Evolutionary conservation across 2,329 filamentous ascomycete species (phyloP).

Genomic region (Macrophomina pseudophaseolina): DNA sequence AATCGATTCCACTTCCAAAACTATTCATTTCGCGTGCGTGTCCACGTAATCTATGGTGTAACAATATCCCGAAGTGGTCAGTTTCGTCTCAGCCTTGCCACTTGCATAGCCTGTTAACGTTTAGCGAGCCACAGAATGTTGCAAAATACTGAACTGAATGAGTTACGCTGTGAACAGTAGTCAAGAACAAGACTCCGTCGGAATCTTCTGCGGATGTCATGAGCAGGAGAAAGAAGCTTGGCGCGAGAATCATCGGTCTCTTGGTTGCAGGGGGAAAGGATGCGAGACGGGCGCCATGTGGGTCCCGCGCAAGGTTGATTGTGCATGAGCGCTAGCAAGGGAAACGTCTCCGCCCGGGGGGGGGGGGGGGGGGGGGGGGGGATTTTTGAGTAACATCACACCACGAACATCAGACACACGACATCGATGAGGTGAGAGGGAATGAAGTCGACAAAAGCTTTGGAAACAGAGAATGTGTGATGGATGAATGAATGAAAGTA

Average conservation of each 20-base stretch:
- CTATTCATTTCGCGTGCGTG: neutral
- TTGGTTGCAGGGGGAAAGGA: neutral
- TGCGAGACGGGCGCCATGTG: conserved; percentile 8
- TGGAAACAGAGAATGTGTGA: neutral
- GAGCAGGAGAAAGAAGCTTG: conserved; percentile 12
- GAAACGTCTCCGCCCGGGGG: neutral
- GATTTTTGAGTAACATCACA: conserved; percentile 10
- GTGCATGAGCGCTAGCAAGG: conserved; percentile 14
- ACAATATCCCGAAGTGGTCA: neutral
- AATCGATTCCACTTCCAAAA: neutral
- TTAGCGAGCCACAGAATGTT: neutral
- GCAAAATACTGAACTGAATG: neutral
- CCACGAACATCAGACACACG: conserved; percentile 18
- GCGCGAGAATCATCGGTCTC: neutral
- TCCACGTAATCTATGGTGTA: neutral
- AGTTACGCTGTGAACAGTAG: no score
- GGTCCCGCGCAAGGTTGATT: neutral
- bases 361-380: no score
- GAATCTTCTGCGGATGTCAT: neutral
- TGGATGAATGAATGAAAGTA: neutral
- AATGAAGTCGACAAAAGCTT: neutral
- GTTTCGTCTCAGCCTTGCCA: neutral
- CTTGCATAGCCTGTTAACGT: neutral
- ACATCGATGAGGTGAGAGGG: neutral
- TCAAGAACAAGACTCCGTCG: no score